These are phyloP conservation scores for Phellopilus nigrolimitatus DNA, from an alignment of 1,284 basidiomycete genomes.

Conservation along the genomic window DNA sequence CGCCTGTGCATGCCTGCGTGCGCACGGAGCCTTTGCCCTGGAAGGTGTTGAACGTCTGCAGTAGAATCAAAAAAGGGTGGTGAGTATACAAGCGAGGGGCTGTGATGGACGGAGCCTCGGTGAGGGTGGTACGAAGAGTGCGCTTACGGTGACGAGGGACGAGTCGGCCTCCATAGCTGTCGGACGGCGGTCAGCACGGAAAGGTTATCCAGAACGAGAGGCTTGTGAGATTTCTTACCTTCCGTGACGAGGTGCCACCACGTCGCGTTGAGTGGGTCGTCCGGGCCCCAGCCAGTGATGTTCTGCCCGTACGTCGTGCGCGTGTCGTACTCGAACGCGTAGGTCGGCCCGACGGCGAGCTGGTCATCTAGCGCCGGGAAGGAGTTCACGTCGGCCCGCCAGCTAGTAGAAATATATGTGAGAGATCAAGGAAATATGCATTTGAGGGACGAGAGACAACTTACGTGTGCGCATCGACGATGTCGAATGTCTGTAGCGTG, in stretches of 20 bases:
- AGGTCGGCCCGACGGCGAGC: conserved; percentile 56
- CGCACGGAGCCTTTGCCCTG: conserved; percentile 66
- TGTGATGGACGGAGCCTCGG: conserved; percentile 30
- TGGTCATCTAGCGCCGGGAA: conserved; percentile 55
- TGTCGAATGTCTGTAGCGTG: conserved; percentile 56
- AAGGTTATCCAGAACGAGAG: conserved; percentile 25
- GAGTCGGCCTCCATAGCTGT: conserved; percentile 60
- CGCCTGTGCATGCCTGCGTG: conserved; percentile 50
- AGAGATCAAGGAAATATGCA: no score
- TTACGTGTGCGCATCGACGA: conserved; percentile 70
- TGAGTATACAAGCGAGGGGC: no score
- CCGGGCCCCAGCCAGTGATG: conserved; percentile 56
- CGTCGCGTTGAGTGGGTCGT: conserved; percentile 75
- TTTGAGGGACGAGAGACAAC: conserved; percentile 24
- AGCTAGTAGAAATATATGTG: conserved; percentile 35
- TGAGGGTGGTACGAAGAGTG: neutral
- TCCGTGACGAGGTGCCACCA: conserved; percentile 83
- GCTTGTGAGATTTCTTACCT: no score
- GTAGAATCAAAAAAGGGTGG: no score
- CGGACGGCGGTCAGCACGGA: neutral
- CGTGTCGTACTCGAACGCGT: conserved; percentile 66
- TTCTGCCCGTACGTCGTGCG: conserved; percentile 61
- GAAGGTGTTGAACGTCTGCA: conserved; percentile 59
- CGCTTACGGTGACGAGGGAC: conserved; percentile 52
- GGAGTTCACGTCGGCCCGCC: conserved; percentile 55